These are phyloP conservation scores for Cucurbita pepo DNA, from an alignment of 306 rosid genomes.

Conservation along the genomic window DNA sequence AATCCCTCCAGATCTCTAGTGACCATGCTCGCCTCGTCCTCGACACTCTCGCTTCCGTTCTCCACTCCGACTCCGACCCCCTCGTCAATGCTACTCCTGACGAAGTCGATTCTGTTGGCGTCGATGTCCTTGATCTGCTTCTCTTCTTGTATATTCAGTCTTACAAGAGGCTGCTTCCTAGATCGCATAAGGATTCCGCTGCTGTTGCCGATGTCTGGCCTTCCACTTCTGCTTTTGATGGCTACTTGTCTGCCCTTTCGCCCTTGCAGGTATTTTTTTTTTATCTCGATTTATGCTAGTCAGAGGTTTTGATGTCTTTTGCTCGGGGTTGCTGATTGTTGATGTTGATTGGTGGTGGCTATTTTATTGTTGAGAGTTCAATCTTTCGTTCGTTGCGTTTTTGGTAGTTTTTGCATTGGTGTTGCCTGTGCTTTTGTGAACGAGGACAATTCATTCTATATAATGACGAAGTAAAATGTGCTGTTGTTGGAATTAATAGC, in stretches of 20 bases:
- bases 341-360: background rate
- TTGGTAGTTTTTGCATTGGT: background rate
- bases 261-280: slow-evolving; percentile 73
- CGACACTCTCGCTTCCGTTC: slow-evolving; percentile 61
- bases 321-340: background rate
- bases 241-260: slow-evolving; percentile 89
- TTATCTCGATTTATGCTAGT: background rate
- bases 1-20: slow-evolving; percentile 65
- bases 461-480: background rate
- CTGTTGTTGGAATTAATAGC: background rate
- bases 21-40: slow-evolving; percentile 75
- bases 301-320: too few species aligned
- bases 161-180: slow-evolving; percentile 72
- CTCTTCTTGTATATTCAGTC: slow-evolving; percentile 86
- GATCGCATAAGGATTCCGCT: slow-evolving; percentile 95
- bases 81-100: slow-evolving; percentile 31
- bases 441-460: background rate
- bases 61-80: slow-evolving; percentile 56
- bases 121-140: slow-evolving; percentile 70
- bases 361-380: background rate
- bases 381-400: background rate
- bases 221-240: slow-evolving; percentile 97
- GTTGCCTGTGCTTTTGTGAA: background rate
- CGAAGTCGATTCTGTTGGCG: slow-evolving; percentile 38
- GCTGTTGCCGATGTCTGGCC: slow-evolving; percentile 97